Percentiles rank a stretch among this genome's conserved stretches.
phyloP scores from a whole-genome alignment of 2,329 filamentous ascomycete species.

The Aureobasidium sp. region DNA sequence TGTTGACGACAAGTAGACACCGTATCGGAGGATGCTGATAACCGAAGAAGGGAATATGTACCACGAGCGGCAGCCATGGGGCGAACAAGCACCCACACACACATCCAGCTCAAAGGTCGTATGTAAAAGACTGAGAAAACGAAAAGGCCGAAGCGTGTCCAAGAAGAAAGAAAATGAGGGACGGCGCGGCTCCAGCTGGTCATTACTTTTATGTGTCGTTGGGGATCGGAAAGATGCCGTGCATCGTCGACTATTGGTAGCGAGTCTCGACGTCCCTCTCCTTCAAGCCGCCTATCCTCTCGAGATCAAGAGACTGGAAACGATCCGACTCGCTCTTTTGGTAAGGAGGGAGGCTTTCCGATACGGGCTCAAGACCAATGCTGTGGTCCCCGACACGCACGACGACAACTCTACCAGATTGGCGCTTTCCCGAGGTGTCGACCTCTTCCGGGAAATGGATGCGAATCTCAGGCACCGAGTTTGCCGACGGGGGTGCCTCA shows the following conservation, averaged over 20 bases:
- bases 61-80: constrained; percentile 14
- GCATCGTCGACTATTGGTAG: constrained; percentile 8
- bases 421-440: constrained; percentile 70
- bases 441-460: constrained; percentile 97
- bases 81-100: constrained; percentile 6
- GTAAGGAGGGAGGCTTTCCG: constrained; percentile 77
- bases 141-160: constrained; percentile 2
- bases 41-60: constrained; percentile 6
- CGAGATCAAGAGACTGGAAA: constrained; percentile 91
- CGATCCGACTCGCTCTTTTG: constrained; percentile 66
- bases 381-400: constrained; percentile 84
- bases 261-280: constrained; percentile 58
- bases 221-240: neutral
- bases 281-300: constrained; percentile 87
- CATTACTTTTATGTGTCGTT: constrained; percentile 14
- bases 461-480: constrained; percentile 85
- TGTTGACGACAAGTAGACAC: neutral
- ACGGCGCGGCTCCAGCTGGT: constrained; percentile 5
- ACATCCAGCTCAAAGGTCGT: constrained; percentile 6
- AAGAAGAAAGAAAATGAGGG: neutral
- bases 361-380: constrained; percentile 79
- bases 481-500: constrained; percentile 66
- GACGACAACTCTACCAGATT: constrained; percentile 82
- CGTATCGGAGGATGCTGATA: neutral
- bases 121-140: neutral